These are phyloP conservation scores for Amylocystis lapponica DNA, from an alignment of 768 basidiomycete genomes.

Conservation along the genomic window DNA sequence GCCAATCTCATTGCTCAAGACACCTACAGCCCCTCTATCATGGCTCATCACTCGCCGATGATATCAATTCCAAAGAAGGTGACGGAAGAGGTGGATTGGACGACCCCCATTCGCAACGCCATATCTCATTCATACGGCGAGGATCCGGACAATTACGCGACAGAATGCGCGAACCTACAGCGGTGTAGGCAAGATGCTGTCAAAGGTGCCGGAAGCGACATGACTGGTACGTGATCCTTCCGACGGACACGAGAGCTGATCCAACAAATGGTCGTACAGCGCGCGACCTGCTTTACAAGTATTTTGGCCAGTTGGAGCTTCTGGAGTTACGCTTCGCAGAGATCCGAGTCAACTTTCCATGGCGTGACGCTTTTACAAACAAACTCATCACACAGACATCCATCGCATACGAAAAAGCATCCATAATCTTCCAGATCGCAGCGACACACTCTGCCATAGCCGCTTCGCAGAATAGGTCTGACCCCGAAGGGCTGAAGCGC, in stretches of 20 bases:
- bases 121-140: conserved; percentile 94
- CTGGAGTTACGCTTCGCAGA: conserved; percentile 96
- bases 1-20: not conserved
- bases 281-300: conserved; percentile 94
- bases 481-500: conserved; percentile 89
- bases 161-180: conserved; percentile 81
- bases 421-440: conserved; percentile 94
- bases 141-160: conserved; percentile 79
- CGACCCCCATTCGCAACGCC: conserved; percentile 74
- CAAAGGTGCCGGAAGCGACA: conserved; percentile 91
- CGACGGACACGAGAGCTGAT: conserved; percentile 1
- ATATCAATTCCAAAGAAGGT: conserved; percentile 89
- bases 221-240: conserved; percentile 58
- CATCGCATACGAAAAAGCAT: conserved; percentile 97
- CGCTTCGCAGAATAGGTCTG: conserved; percentile 73
- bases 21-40: conserved; percentile 20
- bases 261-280: conserved; percentile 35
- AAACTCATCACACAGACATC: conserved; percentile 94
- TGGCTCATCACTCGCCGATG: conserved; percentile 82
- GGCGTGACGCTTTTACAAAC: conserved; percentile 94
- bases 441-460: conserved; percentile 92
- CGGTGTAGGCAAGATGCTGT: conserved; percentile 95
- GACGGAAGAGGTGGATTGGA: conserved; percentile 98
- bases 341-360: conserved; percentile 92
- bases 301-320: conserved; percentile 97